Conservation (phyloP, 352 stramenopile species). For the Phytophthora crassamura region DNA sequence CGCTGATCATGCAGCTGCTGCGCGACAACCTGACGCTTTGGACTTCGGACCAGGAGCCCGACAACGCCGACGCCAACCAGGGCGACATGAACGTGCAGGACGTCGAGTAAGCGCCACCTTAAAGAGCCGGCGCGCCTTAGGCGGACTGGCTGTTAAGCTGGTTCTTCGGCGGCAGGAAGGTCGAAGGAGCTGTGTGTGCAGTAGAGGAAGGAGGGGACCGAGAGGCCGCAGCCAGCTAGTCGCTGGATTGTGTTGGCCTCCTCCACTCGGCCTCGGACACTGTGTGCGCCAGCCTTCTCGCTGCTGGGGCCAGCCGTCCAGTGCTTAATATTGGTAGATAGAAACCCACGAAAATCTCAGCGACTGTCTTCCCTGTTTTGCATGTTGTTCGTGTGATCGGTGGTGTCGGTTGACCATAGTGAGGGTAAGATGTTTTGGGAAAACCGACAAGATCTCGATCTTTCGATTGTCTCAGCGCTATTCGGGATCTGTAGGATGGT, state of each 20-base stretch:
- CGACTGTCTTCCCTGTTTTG: conserved; percentile 32
- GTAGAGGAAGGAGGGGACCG: conserved; percentile 16
- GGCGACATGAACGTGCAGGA: conserved; percentile 89
- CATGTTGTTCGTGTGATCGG: not conserved
- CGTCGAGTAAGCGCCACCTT: conserved; percentile 55
- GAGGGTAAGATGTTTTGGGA: no score
- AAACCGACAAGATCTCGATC: no score
- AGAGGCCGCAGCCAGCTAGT: conserved; percentile 33
- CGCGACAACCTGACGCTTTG: conserved; percentile 99
- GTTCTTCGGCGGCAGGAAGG: not conserved
- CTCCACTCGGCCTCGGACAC: conserved; percentile 22
- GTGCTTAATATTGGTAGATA: conserved; percentile 56
- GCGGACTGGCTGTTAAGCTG: conserved; percentile 25
- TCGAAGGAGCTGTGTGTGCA: conserved; percentile 22
- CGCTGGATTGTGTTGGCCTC: conserved; percentile 34
- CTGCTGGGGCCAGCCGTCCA: conserved; percentile 13
- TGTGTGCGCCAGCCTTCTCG: conserved; percentile 1
- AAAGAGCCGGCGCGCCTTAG: conserved; percentile 15
- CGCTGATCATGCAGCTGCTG: conserved; percentile 99
- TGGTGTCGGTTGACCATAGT: no score
- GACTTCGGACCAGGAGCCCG: conserved; percentile 96
- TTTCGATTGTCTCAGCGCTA: no score
- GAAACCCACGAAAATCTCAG: conserved; percentile 32
- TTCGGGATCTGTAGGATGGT: no score
- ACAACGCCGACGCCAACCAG: conserved; percentile 91